Conservation (phyloP, 306 rosid species). For the Oemleria cerasiformis region DNA sequence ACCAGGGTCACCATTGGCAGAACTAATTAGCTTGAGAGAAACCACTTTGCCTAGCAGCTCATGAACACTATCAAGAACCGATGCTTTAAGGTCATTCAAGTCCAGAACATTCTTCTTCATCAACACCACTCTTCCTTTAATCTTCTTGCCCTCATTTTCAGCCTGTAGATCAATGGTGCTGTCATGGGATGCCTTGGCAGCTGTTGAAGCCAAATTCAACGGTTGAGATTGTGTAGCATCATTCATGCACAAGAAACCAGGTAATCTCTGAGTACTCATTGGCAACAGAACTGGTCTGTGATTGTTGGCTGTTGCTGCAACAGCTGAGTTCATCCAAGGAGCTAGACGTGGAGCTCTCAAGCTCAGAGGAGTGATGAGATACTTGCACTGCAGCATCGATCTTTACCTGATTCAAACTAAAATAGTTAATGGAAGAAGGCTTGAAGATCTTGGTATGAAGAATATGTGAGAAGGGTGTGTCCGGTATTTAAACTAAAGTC, state of each 20-base stretch:
- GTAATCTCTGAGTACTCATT: neutral
- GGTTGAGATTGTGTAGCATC: neutral
- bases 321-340: neutral
- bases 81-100: conserved; percentile 52
- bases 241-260: no score
- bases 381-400: conserved; percentile 12
- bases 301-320: no score
- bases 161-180: neutral
- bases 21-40: conserved; percentile 59
- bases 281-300: neutral
- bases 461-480: neutral
- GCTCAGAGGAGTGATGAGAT: neutral
- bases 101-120: conserved; percentile 78
- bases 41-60: conserved; percentile 60
- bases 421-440: neutral
- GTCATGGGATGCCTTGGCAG: neutral
- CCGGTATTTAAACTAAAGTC: neutral
- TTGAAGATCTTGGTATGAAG: neutral
- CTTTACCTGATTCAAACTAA: neutral
- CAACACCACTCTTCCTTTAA: conserved; percentile 58
- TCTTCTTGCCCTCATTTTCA: conserved; percentile 10
- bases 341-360: neutral
- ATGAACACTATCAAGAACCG: conserved; percentile 48
- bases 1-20: conserved; percentile 46
- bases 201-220: neutral